phyloP scores from a whole-genome alignment of 306 rosid genomes.

The Ziziphus jujuba region DNA sequence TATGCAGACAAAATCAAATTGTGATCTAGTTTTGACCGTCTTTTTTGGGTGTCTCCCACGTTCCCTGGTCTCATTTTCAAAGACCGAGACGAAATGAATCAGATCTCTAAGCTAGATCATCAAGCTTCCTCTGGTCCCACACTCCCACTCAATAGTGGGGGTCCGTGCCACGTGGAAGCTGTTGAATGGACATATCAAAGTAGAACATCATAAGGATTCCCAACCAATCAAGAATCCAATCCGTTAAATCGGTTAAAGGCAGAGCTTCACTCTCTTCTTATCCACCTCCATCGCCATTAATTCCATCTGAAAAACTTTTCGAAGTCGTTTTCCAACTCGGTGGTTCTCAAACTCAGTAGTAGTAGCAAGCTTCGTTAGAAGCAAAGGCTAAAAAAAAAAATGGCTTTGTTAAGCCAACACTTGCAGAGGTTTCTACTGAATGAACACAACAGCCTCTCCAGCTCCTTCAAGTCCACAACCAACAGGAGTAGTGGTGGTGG shows the following conservation, averaged over 20 bases:
- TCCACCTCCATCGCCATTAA: constrained; percentile 32
- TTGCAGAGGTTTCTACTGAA: constrained; percentile 55
- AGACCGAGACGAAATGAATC: neutral
- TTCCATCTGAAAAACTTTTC: neutral
- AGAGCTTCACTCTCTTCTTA: constrained; percentile 50
- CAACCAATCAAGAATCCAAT: constrained; percentile 34
- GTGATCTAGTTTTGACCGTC: neutral
- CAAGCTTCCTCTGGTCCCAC: constrained; percentile 21
- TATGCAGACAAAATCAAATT: constrained; percentile 15
- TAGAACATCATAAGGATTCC: too few species aligned
- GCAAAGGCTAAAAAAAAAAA: neutral
- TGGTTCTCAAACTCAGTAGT: constrained; percentile 20
- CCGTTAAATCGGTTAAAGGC: constrained; percentile 84
- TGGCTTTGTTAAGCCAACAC: constrained; percentile 87
- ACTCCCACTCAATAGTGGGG: neutral
- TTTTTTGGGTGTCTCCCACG: neutral
- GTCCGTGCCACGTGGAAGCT: constrained; percentile 13
- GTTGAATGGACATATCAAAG: too few species aligned
- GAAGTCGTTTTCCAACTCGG: constrained; percentile 10
- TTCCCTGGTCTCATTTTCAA: neutral
- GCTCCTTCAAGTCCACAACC: constrained; percentile 27
- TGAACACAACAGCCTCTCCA: constrained; percentile 37
- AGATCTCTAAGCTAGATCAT: neutral
- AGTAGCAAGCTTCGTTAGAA: neutral
- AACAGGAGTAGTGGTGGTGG: constrained; percentile 32